Evolutionary conservation across 306 rosid genomes (phyloP), one percentile per base, ranked within the genome.

Genomic region (Vigna angularis): DNA sequence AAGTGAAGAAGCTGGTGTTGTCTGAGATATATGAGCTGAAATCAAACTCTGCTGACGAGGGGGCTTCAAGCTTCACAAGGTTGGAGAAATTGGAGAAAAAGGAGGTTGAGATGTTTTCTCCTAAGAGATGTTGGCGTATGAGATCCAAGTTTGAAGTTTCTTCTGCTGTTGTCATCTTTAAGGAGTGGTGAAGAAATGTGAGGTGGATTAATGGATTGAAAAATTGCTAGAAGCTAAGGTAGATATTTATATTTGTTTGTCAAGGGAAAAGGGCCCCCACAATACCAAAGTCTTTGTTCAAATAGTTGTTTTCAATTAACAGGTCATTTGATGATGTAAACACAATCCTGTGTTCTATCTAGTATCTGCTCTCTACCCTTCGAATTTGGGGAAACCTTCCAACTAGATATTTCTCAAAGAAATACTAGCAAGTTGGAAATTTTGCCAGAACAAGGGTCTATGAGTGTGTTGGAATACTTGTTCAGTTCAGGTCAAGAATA

Each of bases 61-160:
- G 82, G 70, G 78, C 38, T 55, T 93, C 97, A 0, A 77, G 75
- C 53, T 93, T 93, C 7, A 93, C 76, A 7, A 87, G 88, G 66
- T 61, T 58, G 7, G 84, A 6, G 42, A 83, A 13, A 76, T 61
- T 58, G 7, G 84, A 6, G 44, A 83, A 13, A 76, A 85, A 87
- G 68, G 83, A 14, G 34, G 86, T 89, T 45, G 80, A 67, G 55
- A 85, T 79, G 14, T 42, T 66, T 22, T 91, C 96, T 18, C 73
- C 84, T 28, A 93, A 86, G 15, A 91, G 96, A 47, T 90, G 89
- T 24, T 87, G 85, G 22, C 89, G 80, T 36, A 91, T 90, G 30
- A 83, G 74, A 40, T 91, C 93, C 47, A 93, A 70, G 34, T 86
- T 67, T 44, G 91, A 87, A 79, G 81, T 3, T 62, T 86, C 96